Percentiles rank a stretch among this genome's conserved stretches.
phyloP scores from a whole-genome alignment of 148 eudicot species.

The Spergularia bocconei region DNA sequence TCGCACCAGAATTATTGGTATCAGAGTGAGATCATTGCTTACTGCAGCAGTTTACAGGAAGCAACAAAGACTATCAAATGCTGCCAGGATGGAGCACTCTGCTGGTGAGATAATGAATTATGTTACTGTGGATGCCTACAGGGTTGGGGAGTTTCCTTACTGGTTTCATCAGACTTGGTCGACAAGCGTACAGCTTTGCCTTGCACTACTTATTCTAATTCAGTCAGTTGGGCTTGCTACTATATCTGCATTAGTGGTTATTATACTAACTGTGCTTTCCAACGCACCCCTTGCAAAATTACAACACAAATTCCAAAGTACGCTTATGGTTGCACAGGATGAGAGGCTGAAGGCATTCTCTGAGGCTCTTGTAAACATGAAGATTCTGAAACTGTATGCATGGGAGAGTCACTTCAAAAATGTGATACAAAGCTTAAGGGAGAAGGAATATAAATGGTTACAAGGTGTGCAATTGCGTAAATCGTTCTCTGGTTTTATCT shows the following conservation, averaged over 20 bases:
- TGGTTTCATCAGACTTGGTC: constrained; percentile 83
- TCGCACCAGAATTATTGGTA: constrained; percentile 52
- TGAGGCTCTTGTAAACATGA: constrained; percentile 74
- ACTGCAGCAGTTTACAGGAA: constrained; percentile 70
- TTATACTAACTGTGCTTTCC: constrained; percentile 51
- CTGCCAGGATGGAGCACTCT: constrained; percentile 54
- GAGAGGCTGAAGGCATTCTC: constrained; percentile 48
- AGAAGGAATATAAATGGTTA: constrained; percentile 59
- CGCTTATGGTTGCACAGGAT: constrained; percentile 66
- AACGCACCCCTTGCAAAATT: constrained; percentile 61
- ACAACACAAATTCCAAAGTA: constrained; percentile 54
- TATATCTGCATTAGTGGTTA: constrained; percentile 46
- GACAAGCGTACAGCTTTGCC: constrained; percentile 54
- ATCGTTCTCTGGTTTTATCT: constrained; percentile 52
- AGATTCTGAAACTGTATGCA: constrained; percentile 70
- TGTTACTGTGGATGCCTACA: constrained; percentile 64
- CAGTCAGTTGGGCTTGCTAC: constrained; percentile 57
- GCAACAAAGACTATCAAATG: constrained; percentile 60
- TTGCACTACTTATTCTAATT: constrained; percentile 51
- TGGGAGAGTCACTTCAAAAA: constrained; percentile 68
- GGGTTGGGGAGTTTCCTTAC: constrained; percentile 78
- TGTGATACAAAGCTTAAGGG: constrained; percentile 44
- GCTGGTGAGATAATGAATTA: constrained; percentile 80
- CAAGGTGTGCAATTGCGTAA: constrained; percentile 58
- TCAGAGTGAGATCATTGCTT: constrained; percentile 61